Conservation (phyloP, 768 basidiomycete species). For the Lactarius quietus region DNA sequence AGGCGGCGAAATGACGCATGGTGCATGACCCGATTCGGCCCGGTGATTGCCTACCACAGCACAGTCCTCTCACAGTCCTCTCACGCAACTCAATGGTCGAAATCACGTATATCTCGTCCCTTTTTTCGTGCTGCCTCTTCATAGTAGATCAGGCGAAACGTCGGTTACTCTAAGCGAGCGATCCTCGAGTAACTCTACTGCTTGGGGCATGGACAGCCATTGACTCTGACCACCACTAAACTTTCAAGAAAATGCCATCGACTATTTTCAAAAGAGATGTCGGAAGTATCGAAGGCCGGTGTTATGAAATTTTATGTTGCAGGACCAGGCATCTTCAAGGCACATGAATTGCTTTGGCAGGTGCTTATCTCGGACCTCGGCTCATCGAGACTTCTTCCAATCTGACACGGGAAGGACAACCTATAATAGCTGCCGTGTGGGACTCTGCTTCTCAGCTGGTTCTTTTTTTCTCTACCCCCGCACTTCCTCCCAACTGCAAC, state of each 20-base stretch:
- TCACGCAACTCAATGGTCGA: too few relatives aligned
- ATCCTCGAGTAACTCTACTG: background rate
- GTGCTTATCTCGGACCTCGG: background rate
- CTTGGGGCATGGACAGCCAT: too few relatives aligned
- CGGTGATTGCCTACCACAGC: too few relatives aligned
- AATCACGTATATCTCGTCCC: too few relatives aligned
- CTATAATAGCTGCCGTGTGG: background rate
- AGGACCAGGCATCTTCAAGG: background rate
- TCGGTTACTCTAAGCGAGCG: background rate
- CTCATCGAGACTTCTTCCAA: background rate
- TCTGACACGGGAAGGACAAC: background rate
- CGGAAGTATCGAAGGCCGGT: background rate
- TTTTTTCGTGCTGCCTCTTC: background rate
- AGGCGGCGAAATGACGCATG: background rate
- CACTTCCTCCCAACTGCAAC: background rate
- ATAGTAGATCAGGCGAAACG: background rate
- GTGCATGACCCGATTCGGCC: background rate
- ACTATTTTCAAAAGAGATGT: too few relatives aligned
- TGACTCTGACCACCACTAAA: too few relatives aligned
- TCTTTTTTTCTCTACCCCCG: background rate
- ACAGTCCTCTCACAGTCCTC: too few relatives aligned
- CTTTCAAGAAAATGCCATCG: too few relatives aligned
- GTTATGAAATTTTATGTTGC: background rate
- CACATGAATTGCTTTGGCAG: background rate
- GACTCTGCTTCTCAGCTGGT: background rate